Base-by-base conservation (phyloP, 2,329 filamentous ascomycete genomes). In the Pseudogymnoascus sp. region DNA sequence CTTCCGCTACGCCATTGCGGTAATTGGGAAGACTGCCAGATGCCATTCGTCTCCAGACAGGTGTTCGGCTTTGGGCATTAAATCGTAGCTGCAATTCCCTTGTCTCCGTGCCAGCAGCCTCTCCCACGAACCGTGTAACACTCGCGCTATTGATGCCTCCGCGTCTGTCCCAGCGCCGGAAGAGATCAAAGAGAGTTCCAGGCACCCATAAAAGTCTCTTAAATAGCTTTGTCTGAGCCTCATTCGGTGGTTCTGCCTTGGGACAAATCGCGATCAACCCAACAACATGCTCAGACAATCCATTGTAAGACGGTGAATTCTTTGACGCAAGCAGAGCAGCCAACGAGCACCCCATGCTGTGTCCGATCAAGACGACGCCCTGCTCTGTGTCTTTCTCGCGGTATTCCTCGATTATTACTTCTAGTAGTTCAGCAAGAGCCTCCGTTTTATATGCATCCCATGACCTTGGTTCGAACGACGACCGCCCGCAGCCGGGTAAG, bases 331-430 rank as follows among this genome's bases (percentile, higher is more conserved):
- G 77, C 13, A 87, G 77, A 26, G 89, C 86, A 5, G 87, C 84
- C 17, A 97, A 77, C 2, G 89, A 89, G 63, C 89, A 92, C 5
- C 94, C 94, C 84, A 97, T 88, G 71, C 91, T 96, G 71, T 99
- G 94, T 1, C 87, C 91, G 63, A 97, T 84, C 31, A 97, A 74
- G 17, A 97, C 81, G 11, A 96, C 82, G 3, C 85, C 83, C 72
- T 96, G 92, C 0, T 77, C 78, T 15, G 79, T 76, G 36, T 83
- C 78, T 44, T 80, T 81, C 66, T 89, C 85, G 40, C 88, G 84
- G 69, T 93, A 84, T 50, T 85, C 81, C 39, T 90, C 82, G 63
- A 97, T 92, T 33, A 91, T 83, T 1, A 79, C 81, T 62, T 86
- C 86, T 11, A 97, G 78, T 9, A 99, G 78, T 66, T 91, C 87